These are phyloP conservation scores for Serendipita vermifera DNA, from an alignment of 768 basidiomycete genomes.

Conservation along the genomic window DNA sequence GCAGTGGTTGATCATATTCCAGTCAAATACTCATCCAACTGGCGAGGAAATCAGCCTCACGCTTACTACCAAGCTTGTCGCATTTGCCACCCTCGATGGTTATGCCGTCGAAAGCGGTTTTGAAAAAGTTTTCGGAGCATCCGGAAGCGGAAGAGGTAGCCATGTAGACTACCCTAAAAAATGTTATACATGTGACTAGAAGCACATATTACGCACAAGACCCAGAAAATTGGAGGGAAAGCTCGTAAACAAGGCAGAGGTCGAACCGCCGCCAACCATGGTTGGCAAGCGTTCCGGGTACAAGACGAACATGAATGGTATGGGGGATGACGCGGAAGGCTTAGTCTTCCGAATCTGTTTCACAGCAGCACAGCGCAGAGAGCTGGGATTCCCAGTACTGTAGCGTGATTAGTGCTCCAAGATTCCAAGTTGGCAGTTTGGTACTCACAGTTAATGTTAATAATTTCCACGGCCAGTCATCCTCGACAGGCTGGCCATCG, in stretches of 20 bases:
- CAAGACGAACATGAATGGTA: no score
- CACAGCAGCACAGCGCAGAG: slow-evolving; percentile 3
- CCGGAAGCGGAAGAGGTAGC: slow-evolving; percentile 3
- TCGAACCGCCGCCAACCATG: slow-evolving; percentile 34
- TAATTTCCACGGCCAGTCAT: slow-evolving; percentile 49
- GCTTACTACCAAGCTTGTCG: slow-evolving; percentile 65
- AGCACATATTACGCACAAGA: slow-evolving; percentile 9
- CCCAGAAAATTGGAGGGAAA: slow-evolving; percentile 10
- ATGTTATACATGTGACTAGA: neutral
- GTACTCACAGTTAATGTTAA: slow-evolving; percentile 54
- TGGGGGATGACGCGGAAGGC: no score
- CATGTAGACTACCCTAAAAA: neutral
- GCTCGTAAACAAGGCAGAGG: slow-evolving; percentile 20
- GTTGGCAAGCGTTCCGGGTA: no score
- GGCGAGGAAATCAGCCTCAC: slow-evolving; percentile 57
- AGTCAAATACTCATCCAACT: slow-evolving; percentile 77
- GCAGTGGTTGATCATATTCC: neutral
- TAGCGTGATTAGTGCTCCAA: neutral
- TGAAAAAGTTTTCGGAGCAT: slow-evolving; percentile 31
- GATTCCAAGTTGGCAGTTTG: neutral
- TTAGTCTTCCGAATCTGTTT: slow-evolving; percentile 1
- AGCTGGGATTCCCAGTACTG: slow-evolving; percentile 7
- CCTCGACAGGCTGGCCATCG: slow-evolving; percentile 17
- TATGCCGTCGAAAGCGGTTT: slow-evolving; percentile 85
- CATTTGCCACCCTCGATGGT: slow-evolving; percentile 76